Evolutionary conservation across 192 early-diverging fungal species (phyloP).

Genomic region (Jimgerdemannia flammicorona): DNA sequence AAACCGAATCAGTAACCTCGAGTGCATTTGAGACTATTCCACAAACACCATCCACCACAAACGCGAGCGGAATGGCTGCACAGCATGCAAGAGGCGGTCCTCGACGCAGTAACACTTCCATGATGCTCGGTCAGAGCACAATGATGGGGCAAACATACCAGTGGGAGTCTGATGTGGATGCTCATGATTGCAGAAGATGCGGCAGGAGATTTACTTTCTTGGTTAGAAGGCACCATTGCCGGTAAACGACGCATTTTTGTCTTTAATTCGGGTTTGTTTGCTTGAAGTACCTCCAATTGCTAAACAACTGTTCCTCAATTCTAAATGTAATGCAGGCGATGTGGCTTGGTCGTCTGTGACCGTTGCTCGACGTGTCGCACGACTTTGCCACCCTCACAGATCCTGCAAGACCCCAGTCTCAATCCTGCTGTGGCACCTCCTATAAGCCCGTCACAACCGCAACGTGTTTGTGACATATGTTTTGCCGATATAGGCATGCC

Average conservation of each 20-base stretch:
- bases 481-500: constrained; percentile 21
- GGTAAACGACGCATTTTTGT: not conserved
- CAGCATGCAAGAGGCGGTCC: not conserved
- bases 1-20: constrained; percentile 7
- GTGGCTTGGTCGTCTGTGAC: constrained; percentile 84
- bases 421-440: not conserved
- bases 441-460: constrained; percentile 10
- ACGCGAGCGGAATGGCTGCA: constrained; percentile 6
- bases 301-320: too few species aligned
- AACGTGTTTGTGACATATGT: constrained; percentile 62
- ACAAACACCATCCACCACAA: constrained; percentile 1
- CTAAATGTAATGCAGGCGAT: constrained; percentile 56
- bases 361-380: constrained; percentile 62
- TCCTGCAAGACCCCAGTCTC: constrained; percentile 37
- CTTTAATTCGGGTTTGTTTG: not conserved
- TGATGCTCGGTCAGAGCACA: constrained; percentile 10
- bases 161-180: constrained; percentile 81
- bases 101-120: constrained; percentile 5
- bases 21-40: not conserved
- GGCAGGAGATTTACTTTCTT: constrained; percentile 67
- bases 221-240: constrained; percentile 78
- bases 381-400: constrained; percentile 43
- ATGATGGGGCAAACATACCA: constrained; percentile 18
- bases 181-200: constrained; percentile 66
- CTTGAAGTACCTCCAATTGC: too few species aligned